A percentile compares a stretch with the other conserved stretches of the same genome.
Evolutionary conservation across 495 filamentous ascomycete genomes (phyloP).

Genomic region (Hyphodiscus hymeniophilus): DNA sequence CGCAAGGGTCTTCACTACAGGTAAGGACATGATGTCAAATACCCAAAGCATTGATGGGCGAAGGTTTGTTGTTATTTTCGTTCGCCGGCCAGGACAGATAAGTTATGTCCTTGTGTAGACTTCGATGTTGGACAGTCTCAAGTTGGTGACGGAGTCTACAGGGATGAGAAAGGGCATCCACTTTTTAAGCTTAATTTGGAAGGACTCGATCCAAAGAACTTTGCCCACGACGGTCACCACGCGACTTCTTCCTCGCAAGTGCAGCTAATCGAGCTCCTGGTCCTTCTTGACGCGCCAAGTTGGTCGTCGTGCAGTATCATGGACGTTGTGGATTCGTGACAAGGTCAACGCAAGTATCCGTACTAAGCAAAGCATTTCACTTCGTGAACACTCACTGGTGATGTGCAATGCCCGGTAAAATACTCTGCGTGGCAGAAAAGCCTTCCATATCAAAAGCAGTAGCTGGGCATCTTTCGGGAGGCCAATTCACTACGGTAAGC

Average conservation of each 20-base stretch:
- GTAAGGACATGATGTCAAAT: slow-evolving; percentile 50
- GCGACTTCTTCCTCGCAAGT: neutral
- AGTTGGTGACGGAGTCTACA: too few species aligned
- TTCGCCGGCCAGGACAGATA: too few species aligned
- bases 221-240: too few species aligned
- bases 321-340: too few species aligned
- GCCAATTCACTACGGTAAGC: slow-evolving; percentile 60
- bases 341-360: too few species aligned
- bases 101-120: neutral
- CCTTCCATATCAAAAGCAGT: slow-evolving; percentile 94
- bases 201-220: slow-evolving; percentile 1
- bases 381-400: too few species aligned
- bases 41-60: neutral
- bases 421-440: slow-evolving; percentile 93
- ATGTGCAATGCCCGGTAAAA: slow-evolving; percentile 22
- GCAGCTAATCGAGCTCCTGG: neutral
- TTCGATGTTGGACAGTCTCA: neutral
- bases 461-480: slow-evolving; percentile 76
- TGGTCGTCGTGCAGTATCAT: neutral
- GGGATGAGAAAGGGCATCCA: neutral
- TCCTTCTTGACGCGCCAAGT: slow-evolving; percentile 1
- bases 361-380: too few species aligned
- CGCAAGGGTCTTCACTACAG: slow-evolving; percentile 53
- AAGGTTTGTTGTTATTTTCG: too few species aligned
- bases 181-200: slow-evolving; percentile 6